Evolutionary conservation across 2,329 filamentous ascomycete genomes (phyloP), one percentile per base, ranked within the genome.

Genomic region (Colletotrichum aenigma): DNA sequence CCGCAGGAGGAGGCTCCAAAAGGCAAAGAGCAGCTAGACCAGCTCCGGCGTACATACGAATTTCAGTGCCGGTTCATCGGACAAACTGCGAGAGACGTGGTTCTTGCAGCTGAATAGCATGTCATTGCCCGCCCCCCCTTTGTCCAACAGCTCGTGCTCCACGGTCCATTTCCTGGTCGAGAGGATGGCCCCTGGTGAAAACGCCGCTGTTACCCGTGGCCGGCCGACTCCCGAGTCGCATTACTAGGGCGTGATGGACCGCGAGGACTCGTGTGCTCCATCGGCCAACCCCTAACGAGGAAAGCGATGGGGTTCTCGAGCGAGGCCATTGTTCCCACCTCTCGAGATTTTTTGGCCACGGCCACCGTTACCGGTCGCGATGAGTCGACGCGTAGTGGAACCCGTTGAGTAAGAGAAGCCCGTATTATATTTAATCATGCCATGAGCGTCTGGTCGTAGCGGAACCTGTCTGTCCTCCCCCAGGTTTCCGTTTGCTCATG

Each of bases 351-450:
- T 75, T 67, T 34, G 16, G 38, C 61, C 52, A 60, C 61, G 68
- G 38, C 61, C 72, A 71, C 72, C 68, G 68, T 71, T 66, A 66
- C 72, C 62, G 52, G 68, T 72, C 52, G 72, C 69, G 72, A 75
- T 75, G 69, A 75, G 69, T 75, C 72, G 69, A 72, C 72, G 69
- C 69, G 30, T 38, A 67, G 72, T 75, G 72, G 72, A 72, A 75
- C 73, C 69, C 8, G 72, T 72, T 55, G 69, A 32, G 68, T 71
- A 74, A 74, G 58, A 74, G 43, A 71, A 64, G 61, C 61, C 62
- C 55, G 52, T 62, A 58, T 72, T 67, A 52, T 75, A 72, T 72
- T 75, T 75, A 75, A 75, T 67, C 73, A 62, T 75, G 62, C 69
- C 62, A 75, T 30, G 62, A 38, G 69, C 73, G 60, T 66, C 34